Evolutionary conservation across 1,284 basidiomycete genomes (phyloP).

Genomic region (Ganoderma sp.): DNA sequence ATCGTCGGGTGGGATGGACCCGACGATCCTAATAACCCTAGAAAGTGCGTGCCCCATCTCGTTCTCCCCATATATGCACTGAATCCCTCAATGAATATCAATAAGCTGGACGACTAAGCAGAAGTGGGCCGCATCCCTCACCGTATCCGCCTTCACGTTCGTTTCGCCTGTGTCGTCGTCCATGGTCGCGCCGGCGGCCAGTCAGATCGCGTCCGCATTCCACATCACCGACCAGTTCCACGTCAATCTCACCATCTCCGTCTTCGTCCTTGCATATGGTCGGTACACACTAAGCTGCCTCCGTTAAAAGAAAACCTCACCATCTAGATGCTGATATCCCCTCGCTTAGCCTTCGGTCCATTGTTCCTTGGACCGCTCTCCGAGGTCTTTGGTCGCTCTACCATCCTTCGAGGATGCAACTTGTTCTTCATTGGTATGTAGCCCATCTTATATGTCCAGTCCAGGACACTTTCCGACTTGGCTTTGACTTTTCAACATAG

Average conservation of each 20-base stretch:
- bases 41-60: constrained; percentile 49
- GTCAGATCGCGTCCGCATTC: constrained; percentile 57
- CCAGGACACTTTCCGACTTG: no score
- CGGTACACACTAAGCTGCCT: constrained; percentile 7
- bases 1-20: constrained; percentile 66
- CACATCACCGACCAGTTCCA: constrained; percentile 55
- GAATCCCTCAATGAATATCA: no score
- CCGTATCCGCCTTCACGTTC: constrained; percentile 61
- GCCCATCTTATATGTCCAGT: not conserved
- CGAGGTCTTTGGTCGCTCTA: constrained; percentile 52
- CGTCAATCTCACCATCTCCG: constrained; percentile 62
- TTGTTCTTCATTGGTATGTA: constrained; percentile 58
- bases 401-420: constrained; percentile 54
- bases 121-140: constrained; percentile 61
- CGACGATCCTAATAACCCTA: constrained; percentile 63
- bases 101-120: constrained; percentile 56
- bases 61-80: no score
- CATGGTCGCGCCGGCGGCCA: constrained; percentile 69
- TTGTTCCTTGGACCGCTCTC: constrained; percentile 58
- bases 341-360: constrained; percentile 50
- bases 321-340: not conserved
- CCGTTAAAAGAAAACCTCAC: not conserved
- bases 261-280: constrained; percentile 73
- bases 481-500: constrained; percentile 37
- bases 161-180: constrained; percentile 66